Conservation (phyloP, 257 asterid species). For the Solanum ahanhuiri region DNA sequence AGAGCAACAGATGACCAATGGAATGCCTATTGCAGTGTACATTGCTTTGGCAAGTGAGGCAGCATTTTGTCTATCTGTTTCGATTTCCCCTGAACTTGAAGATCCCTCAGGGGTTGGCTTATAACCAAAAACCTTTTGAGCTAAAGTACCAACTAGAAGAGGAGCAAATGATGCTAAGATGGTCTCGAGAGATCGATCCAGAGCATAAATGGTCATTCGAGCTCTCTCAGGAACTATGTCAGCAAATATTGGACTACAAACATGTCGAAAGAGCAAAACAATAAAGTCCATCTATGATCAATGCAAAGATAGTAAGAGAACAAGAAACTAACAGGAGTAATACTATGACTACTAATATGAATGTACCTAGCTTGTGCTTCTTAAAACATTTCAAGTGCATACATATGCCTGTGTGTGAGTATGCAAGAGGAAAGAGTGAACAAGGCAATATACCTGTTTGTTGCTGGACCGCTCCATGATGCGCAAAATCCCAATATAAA, state of each 20-base stretch:
- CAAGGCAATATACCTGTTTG: too few species aligned
- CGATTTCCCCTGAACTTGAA: not conserved
- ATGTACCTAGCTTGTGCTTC: too few species aligned
- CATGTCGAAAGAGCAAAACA: constrained; percentile 35
- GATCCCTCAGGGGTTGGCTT: constrained; percentile 32
- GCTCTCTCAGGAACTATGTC: constrained; percentile 6
- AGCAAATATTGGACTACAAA: constrained; percentile 9
- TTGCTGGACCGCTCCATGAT: too few species aligned
- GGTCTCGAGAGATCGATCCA: constrained; percentile 34
- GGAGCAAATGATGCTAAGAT: constrained; percentile 80
- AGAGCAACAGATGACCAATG: constrained; percentile 50
- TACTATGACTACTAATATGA: too few species aligned
- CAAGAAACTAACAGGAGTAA: too few species aligned
- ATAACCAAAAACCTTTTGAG: constrained; percentile 58
- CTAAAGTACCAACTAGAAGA: constrained; percentile 55
- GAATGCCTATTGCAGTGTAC: constrained; percentile 72
- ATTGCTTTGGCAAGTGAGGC: constrained; percentile 85
- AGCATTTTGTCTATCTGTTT: constrained; percentile 50
- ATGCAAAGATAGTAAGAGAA: not conserved
- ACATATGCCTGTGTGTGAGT: too few species aligned
- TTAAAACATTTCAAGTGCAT: too few species aligned
- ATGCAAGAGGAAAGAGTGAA: too few species aligned
- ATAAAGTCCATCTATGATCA: not conserved
- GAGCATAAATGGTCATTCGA: constrained; percentile 4
- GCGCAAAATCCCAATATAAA: too few species aligned